Evolutionary conservation across 2,329 filamentous ascomycete species (phyloP), one percentile per base, ranked within the genome.

Genomic region (Leptodontidium sp.): DNA sequence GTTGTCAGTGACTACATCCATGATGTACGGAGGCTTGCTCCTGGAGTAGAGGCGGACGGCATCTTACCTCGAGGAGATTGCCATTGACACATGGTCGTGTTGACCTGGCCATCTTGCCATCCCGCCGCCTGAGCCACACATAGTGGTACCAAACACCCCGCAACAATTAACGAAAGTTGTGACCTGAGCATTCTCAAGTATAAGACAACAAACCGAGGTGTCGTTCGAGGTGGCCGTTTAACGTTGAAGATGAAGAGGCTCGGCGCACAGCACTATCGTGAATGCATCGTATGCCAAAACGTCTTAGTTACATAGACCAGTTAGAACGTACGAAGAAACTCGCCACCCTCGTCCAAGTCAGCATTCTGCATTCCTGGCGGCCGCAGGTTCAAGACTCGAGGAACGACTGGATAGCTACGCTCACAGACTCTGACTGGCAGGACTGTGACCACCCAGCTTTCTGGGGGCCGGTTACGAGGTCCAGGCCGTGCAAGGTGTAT

Each of bases 21-120:
- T n/a, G 17, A 49, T 59, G 24, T 17, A 12, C 21, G 38, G 9
- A 40, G n/a, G 24, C 5, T 24, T 8, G 24, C n/a, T 43, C 35
- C n/a, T 26, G 26, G 35, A 15, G 12, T 17, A n/a, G 50, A n/a
- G 50, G 24, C 29, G 55, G 5, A 76, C 69, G 66, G 29, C 61
- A 73, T 64, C 77, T 74, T 73, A 79, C 77, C 80, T 79, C 84
- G 77, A 61, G 81, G 77, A 55, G 74, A 72, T 26, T 73, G 71
- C 90, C 90, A 91, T 59, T 77, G 78, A 76, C 88, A 91, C 76
- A 91, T 86, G 15, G 84, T 85, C 6, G 86, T 82, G 74, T 86
- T 89, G 64, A 87, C 79, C 76, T 90, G 86, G 47, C 79, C 78
- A 1, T 77, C 55, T n/a, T 73, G 64, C 87, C 88, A 90, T 79